Base-by-base conservation (phyloP, 768 basidiomycete species). In the Atractiella rhizophila region DNA sequence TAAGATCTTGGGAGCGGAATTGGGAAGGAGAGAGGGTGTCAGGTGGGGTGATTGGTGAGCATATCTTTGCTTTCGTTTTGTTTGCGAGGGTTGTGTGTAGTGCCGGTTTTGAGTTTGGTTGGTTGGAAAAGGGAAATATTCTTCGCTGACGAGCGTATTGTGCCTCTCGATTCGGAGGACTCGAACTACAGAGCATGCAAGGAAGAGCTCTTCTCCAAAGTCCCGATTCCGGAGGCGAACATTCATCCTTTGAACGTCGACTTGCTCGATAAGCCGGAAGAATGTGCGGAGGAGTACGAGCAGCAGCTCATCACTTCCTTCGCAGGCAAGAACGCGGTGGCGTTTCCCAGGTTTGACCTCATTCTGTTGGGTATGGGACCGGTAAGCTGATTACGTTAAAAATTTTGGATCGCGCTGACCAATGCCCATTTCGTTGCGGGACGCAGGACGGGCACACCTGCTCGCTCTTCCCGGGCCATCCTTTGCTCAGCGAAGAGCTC, bases 281-380 rank as follows among this genome's bases (percentile, higher is more conserved):
- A 59, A 38, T 54, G 63, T 27, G 59, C 64, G 8, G 64, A 66
- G 47, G 48, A 53, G n/a, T 64, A 64, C 48, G 63, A 66, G 52
- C 59, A 62, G 45, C 62, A 66, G 51, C 76, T 98, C 56, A 82
- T 96, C 55, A 66, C 59, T 45, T 76, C 78, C 57, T 98, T 98
- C 55, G 91, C 86, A 0, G 73, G 76, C 56, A 79, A 74, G 56
- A 82, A 94, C 57, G 67, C 83, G 4, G 88, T 88, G 15, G 74
- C 86, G 45, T 96, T 94, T 68, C 91, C 91, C 47, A 66, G 91
- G 38, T 96, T 98, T 59, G 91, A 98, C 57, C 71, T 98, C 56
- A 77, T 96, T 62, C 71, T 98, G 32, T 74, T 98, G 38, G 91
- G 91, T 36, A 74, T 86, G 69, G 91, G 91, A 24, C 80, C 79